These are phyloP conservation scores for Cystofilobasidium capitatum DNA, from an alignment of 768 basidiomycete genomes.

Conservation along the genomic window DNA sequence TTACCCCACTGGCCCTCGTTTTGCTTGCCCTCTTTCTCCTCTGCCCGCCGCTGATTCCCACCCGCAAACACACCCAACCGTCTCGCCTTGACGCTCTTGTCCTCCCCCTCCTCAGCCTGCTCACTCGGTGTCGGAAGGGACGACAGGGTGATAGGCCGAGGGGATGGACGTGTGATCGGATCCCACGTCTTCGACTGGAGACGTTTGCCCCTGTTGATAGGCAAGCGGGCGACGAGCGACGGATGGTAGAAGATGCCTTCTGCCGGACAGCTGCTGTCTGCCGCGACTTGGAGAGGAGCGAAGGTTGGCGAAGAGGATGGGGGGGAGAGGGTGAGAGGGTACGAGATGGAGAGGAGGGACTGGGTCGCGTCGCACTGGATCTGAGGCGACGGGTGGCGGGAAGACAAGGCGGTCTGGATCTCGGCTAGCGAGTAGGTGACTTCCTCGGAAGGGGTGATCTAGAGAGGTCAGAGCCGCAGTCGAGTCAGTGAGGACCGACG, in stretches of 20 bases:
- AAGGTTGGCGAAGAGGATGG: background rate
- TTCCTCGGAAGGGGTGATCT: conserved; percentile 8
- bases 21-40: background rate
- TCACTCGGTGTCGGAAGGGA: background rate
- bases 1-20: conserved; percentile 4
- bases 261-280: background rate
- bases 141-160: conserved; percentile 2
- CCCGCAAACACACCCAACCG: background rate
- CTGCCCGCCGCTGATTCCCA: background rate
- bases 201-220: background rate
- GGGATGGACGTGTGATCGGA: conserved; percentile 7
- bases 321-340: background rate
- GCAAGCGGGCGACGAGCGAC: background rate
- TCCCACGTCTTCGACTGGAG: conserved; percentile 5
- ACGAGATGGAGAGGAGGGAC: background rate
- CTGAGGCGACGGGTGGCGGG: background rate
- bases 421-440: conserved; percentile 3
- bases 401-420: background rate
- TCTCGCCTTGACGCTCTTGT: background rate
- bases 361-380: background rate
- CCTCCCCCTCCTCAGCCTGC: background rate
- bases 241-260: conserved; percentile 6
- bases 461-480: background rate
- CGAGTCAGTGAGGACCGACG: background rate
- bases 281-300: background rate